A percentile compares a stretch with the other conserved stretches of the same genome.
These are phyloP conservation scores for Lipomyces lipofer DNA, from an alignment of 805 yeast genomes.

Conservation along the genomic window DNA sequence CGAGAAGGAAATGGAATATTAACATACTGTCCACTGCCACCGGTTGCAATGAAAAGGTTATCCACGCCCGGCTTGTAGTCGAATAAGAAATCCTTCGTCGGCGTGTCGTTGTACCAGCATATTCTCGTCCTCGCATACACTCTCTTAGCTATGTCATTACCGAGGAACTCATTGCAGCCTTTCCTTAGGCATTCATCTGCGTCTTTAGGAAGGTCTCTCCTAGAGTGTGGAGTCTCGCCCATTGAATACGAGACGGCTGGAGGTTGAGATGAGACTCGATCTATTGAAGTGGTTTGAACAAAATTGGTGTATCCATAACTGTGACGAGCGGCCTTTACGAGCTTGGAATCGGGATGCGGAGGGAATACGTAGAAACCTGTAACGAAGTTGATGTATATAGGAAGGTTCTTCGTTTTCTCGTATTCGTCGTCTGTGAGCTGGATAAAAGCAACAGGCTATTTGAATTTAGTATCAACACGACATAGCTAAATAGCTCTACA, in stretches of 20 bases:
- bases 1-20: background rate
- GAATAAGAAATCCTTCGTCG: constrained; percentile 39
- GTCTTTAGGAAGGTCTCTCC: constrained; percentile 19
- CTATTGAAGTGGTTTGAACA: background rate
- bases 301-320: constrained; percentile 32
- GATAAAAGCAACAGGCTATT: constrained; percentile 29
- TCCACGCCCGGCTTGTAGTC: constrained; percentile 37
- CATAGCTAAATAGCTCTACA: background rate
- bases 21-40: constrained; percentile 42
- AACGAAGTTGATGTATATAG: constrained; percentile 32
- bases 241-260: constrained; percentile 13
- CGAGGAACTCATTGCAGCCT: constrained; percentile 19
- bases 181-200: constrained; percentile 20
- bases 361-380: constrained; percentile 33
- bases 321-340: constrained; percentile 32
- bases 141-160: constrained; percentile 18
- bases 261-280: constrained; percentile 22
- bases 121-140: constrained; percentile 40
- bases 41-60: constrained; percentile 40
- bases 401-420: constrained; percentile 19
- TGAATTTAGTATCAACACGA: background rate
- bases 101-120: constrained; percentile 45
- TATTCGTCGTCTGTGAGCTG: constrained; percentile 30
- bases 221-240: constrained; percentile 15
- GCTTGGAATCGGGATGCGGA: constrained; percentile 29